These are phyloP conservation scores for Coccomyxa subellipsoidea DNA, from an alignment of 163 green algal species.

Conservation along the genomic window DNA sequence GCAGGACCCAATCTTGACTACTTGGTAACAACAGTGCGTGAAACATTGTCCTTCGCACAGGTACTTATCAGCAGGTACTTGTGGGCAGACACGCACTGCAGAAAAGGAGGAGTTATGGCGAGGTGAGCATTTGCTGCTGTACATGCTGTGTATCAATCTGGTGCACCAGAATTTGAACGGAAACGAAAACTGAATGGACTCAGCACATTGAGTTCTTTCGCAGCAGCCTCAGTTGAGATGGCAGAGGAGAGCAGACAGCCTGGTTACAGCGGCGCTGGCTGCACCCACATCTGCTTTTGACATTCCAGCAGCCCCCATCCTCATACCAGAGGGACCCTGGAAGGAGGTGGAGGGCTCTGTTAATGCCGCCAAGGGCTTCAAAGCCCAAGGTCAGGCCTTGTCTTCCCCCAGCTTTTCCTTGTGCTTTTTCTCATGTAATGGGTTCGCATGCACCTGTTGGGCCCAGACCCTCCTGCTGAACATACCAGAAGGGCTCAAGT, in stretches of 20 bases:
- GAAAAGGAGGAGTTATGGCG: too few species aligned
- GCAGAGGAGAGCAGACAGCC: background rate
- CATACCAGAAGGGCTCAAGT: too few species aligned
- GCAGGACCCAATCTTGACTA: too few species aligned
- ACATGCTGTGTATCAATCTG: too few species aligned
- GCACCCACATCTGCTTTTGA: slow-evolving; percentile 18
- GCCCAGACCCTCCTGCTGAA: background rate
- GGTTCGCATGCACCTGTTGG: background rate
- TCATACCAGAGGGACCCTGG: slow-evolving; percentile 86
- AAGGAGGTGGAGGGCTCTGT: slow-evolving; percentile 79
- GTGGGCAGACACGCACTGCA: too few species aligned
- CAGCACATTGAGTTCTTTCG: background rate
- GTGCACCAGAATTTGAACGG: too few species aligned
- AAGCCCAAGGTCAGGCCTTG: slow-evolving; percentile 78
- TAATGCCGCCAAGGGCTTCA: slow-evolving; percentile 86
- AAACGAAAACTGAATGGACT: background rate
- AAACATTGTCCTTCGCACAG: too few species aligned
- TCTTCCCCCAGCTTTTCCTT: background rate
- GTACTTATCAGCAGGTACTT: too few species aligned
- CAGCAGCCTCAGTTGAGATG: background rate
- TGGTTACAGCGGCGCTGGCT: background rate
- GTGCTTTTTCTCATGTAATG: background rate
- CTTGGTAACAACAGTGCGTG: too few species aligned
- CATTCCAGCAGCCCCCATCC: slow-evolving; percentile 76
- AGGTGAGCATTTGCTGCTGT: too few species aligned